A percentile compares a stretch with the other conserved stretches of the same genome.
These are phyloP conservation scores for Solanum bulbocastanum DNA, from an alignment of 257 asterid genomes.

Conservation along the genomic window DNA sequence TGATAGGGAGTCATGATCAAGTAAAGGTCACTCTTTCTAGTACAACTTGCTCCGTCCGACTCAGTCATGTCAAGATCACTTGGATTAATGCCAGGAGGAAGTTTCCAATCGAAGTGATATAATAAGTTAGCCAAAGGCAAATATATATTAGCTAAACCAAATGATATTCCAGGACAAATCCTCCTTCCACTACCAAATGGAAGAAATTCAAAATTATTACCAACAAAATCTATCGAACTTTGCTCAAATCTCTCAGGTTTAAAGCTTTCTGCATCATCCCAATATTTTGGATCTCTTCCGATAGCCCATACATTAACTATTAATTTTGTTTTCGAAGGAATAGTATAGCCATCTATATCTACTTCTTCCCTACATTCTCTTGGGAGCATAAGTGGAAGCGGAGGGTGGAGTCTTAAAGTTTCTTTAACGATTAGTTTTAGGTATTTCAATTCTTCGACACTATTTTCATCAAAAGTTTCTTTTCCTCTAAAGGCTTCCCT, in stretches of 20 bases:
- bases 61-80: neutral
- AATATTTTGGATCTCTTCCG: neutral
- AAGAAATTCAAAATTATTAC: neutral
- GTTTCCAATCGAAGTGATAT: constrained; percentile 7
- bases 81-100: neutral
- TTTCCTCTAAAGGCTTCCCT: neutral
- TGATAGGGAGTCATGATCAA: neutral
- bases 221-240: neutral
- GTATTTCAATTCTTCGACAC: neutral
- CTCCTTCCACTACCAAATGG: constrained; percentile 10
- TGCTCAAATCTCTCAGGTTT: neutral
- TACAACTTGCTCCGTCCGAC: neutral
- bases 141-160: neutral
- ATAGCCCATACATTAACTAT: constrained; percentile 6
- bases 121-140: neutral
- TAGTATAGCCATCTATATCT: neutral
- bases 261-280: neutral
- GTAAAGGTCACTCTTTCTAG: neutral
- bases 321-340: neutral
- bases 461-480: neutral
- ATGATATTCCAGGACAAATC: constrained; percentile 4
- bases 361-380: neutral
- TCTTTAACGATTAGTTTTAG: constrained; percentile 3
- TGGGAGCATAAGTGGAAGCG: neutral
- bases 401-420: constrained; percentile 4